Conservation (phyloP, 1,284 basidiomycete genomes). For the Entoloma clypeatum region DNA sequence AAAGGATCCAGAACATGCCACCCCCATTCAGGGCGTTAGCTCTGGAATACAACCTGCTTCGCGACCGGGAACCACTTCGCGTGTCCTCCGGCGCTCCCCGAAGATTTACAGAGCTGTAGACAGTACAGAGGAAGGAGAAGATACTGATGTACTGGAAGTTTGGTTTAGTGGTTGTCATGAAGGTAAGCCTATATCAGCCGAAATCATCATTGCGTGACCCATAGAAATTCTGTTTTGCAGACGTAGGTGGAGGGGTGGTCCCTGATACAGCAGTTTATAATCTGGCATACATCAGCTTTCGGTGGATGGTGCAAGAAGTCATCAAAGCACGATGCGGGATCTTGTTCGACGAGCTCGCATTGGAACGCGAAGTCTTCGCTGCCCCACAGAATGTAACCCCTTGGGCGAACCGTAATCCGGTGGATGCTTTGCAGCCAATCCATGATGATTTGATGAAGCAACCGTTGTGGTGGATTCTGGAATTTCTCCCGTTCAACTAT, state of each 20-base stretch:
- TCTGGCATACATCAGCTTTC: conserved; percentile 60
- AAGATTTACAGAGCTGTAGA: conserved; percentile 3
- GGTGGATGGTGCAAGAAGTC: conserved; percentile 66
- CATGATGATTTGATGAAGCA: conserved; percentile 37
- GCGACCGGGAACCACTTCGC: conserved; percentile 4
- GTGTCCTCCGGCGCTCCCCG: conserved; percentile 8
- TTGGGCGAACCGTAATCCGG: no score
- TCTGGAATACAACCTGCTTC: conserved; percentile 5
- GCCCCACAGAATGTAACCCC: no score
- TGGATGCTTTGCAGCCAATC: conserved; percentile 35
- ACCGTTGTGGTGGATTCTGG: conserved; percentile 46
- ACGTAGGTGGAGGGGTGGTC: conserved; percentile 65
- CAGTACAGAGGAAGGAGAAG: conserved; percentile 16
- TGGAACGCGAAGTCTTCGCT: conserved; percentile 26
- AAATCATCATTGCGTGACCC: not conserved
- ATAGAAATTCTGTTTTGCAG: conserved; percentile 37
- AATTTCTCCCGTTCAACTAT: conserved; percentile 40
- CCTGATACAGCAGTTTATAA: conserved; percentile 37
- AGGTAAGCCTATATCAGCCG: conserved; percentile 36
- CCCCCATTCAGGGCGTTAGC: conserved; percentile 7
- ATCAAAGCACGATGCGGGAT: conserved; percentile 46
- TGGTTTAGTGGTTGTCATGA: conserved; percentile 63
- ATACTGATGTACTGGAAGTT: conserved; percentile 54
- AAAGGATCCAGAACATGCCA: conserved; percentile 24
- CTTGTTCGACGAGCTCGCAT: conserved; percentile 42